Base-by-base conservation (phyloP, 73 alveolate genomes). In the Uronychia setigera region DNA sequence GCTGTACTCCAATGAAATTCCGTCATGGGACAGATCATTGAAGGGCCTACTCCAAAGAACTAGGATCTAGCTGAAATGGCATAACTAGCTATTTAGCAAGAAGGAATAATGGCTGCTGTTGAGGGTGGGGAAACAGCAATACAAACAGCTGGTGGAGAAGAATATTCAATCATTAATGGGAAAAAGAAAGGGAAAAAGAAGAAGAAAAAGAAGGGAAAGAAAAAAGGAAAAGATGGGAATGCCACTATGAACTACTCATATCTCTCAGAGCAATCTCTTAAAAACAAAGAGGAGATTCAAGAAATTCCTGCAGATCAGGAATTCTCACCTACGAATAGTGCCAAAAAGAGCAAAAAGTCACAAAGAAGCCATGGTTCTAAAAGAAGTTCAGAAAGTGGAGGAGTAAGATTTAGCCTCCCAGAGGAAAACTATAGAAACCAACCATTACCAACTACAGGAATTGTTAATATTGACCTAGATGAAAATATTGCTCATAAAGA, bases 111-210 rank as follows among this genome's bases (percentile, higher is more conserved):
- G n/a, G n/a, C n/a, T n/a, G n/a, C n/a, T n/a, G n/a, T n/a, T n/a
- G n/a, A n/a, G n/a, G n/a, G n/a, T n/a, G n/a, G n/a, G n/a, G n/a
- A n/a, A n/a, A n/a, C n/a, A n/a, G n/a, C n/a, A n/a, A n/a, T 76
- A 5, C 28, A 29, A 28, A 5, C 32, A 31, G 28, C 58, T 5
- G 32, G 19, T 31, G 32, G 28, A 5, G 81, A 76, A 26, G 81
- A 76, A 1, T 76, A 76, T 30, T 26, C 81, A 29, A 32, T 76
- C 27, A 76, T 76, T 27, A 76, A 26, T 29, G 81, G 81, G 19
- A 32, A 32, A 11, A 76, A 76, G 59, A 76, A 76, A 32, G 30
- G 30, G 32, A 76, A 76, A 58, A 76, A 76, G 81, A 76, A 76
- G 27, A 30, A 30, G 59, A 76, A 76, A 31, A 76, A 76, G 59